Evolutionary conservation across 2,329 filamentous ascomycete genomes (phyloP).

Genomic region (Diaporthe helianthi): DNA sequence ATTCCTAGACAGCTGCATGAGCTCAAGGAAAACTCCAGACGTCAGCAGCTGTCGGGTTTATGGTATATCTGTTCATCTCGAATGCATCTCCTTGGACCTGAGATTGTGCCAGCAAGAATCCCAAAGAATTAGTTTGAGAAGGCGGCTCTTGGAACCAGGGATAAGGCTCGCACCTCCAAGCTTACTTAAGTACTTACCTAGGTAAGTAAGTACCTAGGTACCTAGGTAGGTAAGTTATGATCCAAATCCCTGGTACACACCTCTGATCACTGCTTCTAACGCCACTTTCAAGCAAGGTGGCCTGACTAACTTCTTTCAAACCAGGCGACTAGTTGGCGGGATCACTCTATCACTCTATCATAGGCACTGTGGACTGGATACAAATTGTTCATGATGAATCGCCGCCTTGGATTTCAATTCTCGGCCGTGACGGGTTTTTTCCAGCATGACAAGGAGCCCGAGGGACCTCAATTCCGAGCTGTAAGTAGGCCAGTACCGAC

Average conservation of each 20-base stretch:
- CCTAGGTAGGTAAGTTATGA: no score
- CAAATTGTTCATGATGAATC: neutral
- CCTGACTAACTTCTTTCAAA: neutral
- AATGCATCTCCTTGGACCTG: neutral
- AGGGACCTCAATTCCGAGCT: conserved; percentile 11
- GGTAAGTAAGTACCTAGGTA: no score
- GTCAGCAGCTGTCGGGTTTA: neutral
- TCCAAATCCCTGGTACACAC: neutral
- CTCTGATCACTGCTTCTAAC: neutral
- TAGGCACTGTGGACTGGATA: neutral
- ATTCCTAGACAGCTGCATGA: no score
- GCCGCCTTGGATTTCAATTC: neutral
- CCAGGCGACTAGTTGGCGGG: neutral
- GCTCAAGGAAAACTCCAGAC: neutral
- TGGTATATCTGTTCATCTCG: neutral
- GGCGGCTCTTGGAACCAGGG: neutral
- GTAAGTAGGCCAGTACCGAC: neutral
- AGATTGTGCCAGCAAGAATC: neutral
- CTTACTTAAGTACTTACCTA: no score
- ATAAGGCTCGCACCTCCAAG: neutral
- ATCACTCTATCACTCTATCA: neutral
- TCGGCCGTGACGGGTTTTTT: conserved; percentile 5
- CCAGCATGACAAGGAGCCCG: conserved; percentile 7
- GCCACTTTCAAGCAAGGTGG: neutral
- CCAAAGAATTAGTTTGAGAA: neutral